Base-by-base conservation (phyloP, 202 grass and related monocot genomes). In the Setaria italica region DNA sequence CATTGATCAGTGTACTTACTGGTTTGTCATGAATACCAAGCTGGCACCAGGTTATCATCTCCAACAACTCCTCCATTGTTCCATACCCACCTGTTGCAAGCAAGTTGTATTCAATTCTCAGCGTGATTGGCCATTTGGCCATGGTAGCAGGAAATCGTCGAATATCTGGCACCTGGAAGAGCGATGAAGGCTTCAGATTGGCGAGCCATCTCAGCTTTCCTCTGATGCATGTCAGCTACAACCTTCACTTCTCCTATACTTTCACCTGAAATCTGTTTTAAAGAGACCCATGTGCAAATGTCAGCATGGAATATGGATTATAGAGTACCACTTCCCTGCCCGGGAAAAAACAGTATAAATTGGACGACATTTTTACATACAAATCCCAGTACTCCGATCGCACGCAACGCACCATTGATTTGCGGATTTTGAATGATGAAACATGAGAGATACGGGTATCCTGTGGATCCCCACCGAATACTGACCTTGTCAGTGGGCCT, bases 31-130 rank as follows among this genome's bases (percentile, higher is more conserved):
- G 94, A 75, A 97, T 97, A 62, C 94, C 94, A 11, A 97, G 86
- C 29, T 97, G 94, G 37, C 88, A 90, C 94, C 94, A 97, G 73
- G 94, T 92, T 72, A 94, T 97, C 94, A 97, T 97, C 90, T 97
- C 92, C 42, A 97, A 6, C 72, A 97, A 46, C 85, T 97, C 91
- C 83, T 97, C 94, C 92, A 97, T 97, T 74, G 94, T 97, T 57
- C 94, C 94, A 66, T 94, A 97, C 30, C 94, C 94, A 4, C 94
- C 94, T 97, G 70, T 55, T 30, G n/a, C 37, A 34, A 69, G 17
- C 20, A 74, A 77, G 13, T 14, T 77, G 7, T 39, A 7, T 39
- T 64, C 29, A 87, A n/a, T 62, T 45, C 13, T 46, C 59, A 30
- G 53, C 62, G 55, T 57, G 66, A n/a, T 25, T 25, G 25, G 25